Base-by-base conservation (phyloP, 805 yeast species). In the Kockiozyma suomiensis region DNA sequence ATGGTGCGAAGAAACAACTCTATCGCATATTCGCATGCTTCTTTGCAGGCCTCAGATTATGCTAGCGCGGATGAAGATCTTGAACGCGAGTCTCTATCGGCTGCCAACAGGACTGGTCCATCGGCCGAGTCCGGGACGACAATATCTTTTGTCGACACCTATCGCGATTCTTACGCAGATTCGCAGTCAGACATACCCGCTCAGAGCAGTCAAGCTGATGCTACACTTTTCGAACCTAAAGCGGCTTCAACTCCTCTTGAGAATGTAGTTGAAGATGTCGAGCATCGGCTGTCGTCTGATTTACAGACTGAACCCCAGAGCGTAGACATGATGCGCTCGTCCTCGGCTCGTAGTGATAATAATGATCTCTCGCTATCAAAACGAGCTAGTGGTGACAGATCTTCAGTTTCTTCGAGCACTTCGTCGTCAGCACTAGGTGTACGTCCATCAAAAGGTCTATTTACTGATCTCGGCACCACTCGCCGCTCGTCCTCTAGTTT, bases 361-460 rank as follows among this genome's bases (percentile, higher is more conserved):
- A 23, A 21, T 2, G 46, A 38, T 6, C 42, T 41, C 28, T 21
- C 21, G 23, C 17, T 38, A 38, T 15, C 21, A 8, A 41, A 41
- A 3, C 46, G 28, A 21, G 13, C 46, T 8, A 41, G 46, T 12
- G 19, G 12, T 15, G 50, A 45, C 12, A 25, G 35, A 6, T 35
- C 40, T 21, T 52, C 56, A 17, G 21, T 50, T 5, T 50, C 54
- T 17, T 53, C 56, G 15, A 28, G 26, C 23, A 32, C 50, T 25
- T 53, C 56, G 23, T 43, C 58, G n/a, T 15, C 25, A 5, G 53
- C 53, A 1, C n/a, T 23, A 2, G 42, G 19, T 15, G 28, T 30
- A 21, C 65, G 63, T 10, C 50, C 58, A 50, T 54, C 59, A n/a
- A 58, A 51, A 21, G 62, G 66, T 1, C 58, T 62, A 10, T 37